Percentiles rank a stretch among this genome's conserved stretches.
Conservation (phyloP, 2,329 filamentous ascomycete genomes). For the Ophiostoma himal-ulmi region DNA sequence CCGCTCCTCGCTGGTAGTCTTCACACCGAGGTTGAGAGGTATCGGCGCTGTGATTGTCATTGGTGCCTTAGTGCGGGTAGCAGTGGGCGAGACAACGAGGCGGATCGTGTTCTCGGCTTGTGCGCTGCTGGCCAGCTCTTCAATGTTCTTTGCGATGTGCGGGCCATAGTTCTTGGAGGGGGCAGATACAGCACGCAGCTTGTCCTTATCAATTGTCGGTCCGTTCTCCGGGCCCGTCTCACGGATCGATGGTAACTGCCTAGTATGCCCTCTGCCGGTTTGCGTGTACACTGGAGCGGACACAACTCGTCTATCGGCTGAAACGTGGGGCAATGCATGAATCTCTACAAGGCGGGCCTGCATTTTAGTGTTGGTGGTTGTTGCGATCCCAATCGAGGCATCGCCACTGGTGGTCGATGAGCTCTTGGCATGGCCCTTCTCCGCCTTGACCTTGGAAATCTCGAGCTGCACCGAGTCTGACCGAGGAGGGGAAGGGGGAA, state of each 20-base stretch:
- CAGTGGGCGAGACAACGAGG: constrained; percentile 24
- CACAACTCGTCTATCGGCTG: constrained; percentile 41
- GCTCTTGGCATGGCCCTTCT: neutral
- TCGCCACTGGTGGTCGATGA: neutral
- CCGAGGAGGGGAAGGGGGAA: constrained; percentile 45
- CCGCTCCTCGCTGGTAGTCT: constrained; percentile 12
- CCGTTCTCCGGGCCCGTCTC: constrained; percentile 36
- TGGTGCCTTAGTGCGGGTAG: constrained; percentile 14
- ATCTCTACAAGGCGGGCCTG: constrained; percentile 15
- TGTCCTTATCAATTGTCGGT: constrained; percentile 30
- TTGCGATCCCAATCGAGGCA: constrained; percentile 5
- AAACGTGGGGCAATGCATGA: neutral
- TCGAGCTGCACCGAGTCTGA: constrained; percentile 29
- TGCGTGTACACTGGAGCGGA: constrained; percentile 48
- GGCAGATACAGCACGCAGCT: constrained; percentile 43
- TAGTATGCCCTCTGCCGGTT: constrained; percentile 33
- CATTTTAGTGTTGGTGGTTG: constrained; percentile 15
- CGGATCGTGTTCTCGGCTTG: constrained; percentile 26
- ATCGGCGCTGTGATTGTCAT: neutral
- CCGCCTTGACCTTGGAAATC: constrained; percentile 26
- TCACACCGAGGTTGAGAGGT: constrained; percentile 19
- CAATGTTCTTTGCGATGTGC: constrained; percentile 23
- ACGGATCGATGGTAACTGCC: constrained; percentile 44
- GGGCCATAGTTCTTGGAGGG: constrained; percentile 33
- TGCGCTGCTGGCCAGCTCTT: constrained; percentile 18